These are phyloP conservation scores for Tilletia caries DNA, from an alignment of 1,284 basidiomycete species.

Conservation along the genomic window DNA sequence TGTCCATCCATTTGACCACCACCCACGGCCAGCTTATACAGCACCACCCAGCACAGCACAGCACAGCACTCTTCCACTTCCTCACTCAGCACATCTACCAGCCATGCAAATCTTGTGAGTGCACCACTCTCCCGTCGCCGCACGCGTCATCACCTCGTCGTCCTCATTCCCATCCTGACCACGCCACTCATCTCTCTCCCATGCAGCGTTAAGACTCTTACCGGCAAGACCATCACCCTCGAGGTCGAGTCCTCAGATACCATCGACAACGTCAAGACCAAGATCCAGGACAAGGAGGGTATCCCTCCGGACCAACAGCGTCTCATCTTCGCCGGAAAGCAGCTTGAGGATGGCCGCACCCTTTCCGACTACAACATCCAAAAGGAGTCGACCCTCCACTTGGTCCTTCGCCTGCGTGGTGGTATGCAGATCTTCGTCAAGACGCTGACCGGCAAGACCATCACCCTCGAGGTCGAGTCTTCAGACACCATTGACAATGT, in stretches of 20 bases:
- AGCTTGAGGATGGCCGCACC: slow-evolving; percentile 65
- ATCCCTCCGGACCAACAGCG: slow-evolving; percentile 96
- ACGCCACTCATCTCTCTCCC: slow-evolving; percentile 40
- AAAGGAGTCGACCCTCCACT: slow-evolving; percentile 60
- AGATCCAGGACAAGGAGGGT: slow-evolving; percentile 63
- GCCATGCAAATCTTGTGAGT: slow-evolving; percentile 17
- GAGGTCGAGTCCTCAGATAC: slow-evolving; percentile 56
- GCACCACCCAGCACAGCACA: no score
- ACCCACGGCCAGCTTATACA: no score
- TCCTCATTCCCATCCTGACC: background rate
- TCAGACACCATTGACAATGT: slow-evolving; percentile 89
- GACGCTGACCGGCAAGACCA: slow-evolving; percentile 95
- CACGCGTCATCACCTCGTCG: background rate
- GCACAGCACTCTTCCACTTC: background rate
- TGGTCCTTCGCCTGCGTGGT: slow-evolving; percentile 74
- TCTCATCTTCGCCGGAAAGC: slow-evolving; percentile 96
- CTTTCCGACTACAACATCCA: slow-evolving; percentile 70
- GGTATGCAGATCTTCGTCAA: slow-evolving; percentile 58
- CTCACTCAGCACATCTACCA: background rate
- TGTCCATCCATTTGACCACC: no score
- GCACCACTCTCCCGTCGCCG: background rate
- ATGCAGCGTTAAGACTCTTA: slow-evolving; percentile 46
- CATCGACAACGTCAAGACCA: slow-evolving; percentile 55
- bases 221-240: slow-evolving; percentile 55
- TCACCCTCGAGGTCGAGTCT: slow-evolving; percentile 85